Conservation (phyloP, 306 rosid species). For the Potentilla sterilis region DNA sequence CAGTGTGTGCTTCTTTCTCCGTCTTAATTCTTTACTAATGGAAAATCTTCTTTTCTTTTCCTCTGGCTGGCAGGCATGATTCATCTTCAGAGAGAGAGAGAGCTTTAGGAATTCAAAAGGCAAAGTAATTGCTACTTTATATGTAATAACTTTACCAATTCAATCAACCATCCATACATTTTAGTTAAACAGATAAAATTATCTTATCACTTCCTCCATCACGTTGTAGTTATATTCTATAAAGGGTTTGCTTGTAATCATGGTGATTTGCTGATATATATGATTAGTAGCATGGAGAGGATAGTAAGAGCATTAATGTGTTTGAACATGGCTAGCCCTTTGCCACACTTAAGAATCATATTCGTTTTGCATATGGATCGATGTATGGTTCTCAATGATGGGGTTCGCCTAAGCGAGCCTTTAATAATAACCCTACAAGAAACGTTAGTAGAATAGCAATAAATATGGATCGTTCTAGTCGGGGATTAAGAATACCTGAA, state of each 20-base stretch:
- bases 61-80: slow-evolving; percentile 64
- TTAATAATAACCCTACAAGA: too few species aligned
- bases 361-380: neutral
- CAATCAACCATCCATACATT: slow-evolving; percentile 24
- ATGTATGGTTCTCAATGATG: too few species aligned
- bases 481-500: too few species aligned
- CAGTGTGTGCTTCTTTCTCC: slow-evolving; percentile 34
- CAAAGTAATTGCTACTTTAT: slow-evolving; percentile 54
- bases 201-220: slow-evolving; percentile 25
- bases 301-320: slow-evolving; percentile 35
- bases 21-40: slow-evolving; percentile 44
- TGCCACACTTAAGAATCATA: slow-evolving; percentile 33
- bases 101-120: slow-evolving; percentile 43
- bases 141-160: slow-evolving; percentile 32
- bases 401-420: too few species aligned
- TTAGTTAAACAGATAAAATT: neutral
- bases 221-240: slow-evolving; percentile 20
- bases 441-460: too few species aligned
- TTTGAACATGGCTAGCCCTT: slow-evolving; percentile 22
- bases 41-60: slow-evolving; percentile 41
- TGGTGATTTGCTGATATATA: slow-evolving; percentile 35
- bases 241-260: slow-evolving; percentile 29
- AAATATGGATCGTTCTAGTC: too few species aligned
- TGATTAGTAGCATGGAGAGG: slow-evolving; percentile 47
- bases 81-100: slow-evolving; percentile 32